Evolutionary conservation across 75 land plant species (phyloP).

Genomic region (Cupressus sempervirens): DNA sequence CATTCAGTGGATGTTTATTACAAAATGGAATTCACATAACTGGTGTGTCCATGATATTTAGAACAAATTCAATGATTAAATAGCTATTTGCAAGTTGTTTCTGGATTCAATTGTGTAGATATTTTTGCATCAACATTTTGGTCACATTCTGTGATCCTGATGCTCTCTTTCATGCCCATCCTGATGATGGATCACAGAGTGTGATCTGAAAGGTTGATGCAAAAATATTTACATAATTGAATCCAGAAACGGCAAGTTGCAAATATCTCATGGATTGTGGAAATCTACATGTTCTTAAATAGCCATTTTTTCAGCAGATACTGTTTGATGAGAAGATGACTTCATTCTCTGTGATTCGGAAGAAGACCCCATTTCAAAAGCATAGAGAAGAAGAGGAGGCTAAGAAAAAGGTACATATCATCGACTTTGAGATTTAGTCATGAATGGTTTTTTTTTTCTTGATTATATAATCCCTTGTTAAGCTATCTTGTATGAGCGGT

Average conservation of each 20-base stretch:
- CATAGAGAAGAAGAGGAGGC: slow-evolving; percentile 58
- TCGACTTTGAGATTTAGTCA: not conserved
- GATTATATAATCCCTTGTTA: not conserved
- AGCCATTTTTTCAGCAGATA: slow-evolving; percentile 8
- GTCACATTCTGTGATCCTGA: too few relatives aligned
- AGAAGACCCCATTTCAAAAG: slow-evolving; percentile 58
- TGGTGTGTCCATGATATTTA: not conserved
- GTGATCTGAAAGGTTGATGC: too few relatives aligned
- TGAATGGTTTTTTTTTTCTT: not conserved
- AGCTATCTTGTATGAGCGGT: slow-evolving; percentile 3
- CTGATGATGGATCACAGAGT: too few relatives aligned
- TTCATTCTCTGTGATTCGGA: slow-evolving; percentile 49
- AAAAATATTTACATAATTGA: too few relatives aligned
- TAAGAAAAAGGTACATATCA: slow-evolving; percentile 35
- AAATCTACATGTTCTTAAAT: too few relatives aligned
- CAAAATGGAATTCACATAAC: not conserved
- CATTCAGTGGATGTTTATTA: not conserved
- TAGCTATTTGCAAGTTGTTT: too few relatives aligned
- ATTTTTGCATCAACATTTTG: too few relatives aligned
- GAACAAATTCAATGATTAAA: not conserved
- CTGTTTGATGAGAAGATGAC: slow-evolving; percentile 33
- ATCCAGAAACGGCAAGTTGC: too few relatives aligned
- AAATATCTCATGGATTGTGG: too few relatives aligned
- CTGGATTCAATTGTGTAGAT: too few relatives aligned
- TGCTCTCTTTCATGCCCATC: too few relatives aligned